Base-by-base conservation (phyloP, 2,329 filamentous ascomycete species). In the Ceratocystis alfenasii region DNA sequence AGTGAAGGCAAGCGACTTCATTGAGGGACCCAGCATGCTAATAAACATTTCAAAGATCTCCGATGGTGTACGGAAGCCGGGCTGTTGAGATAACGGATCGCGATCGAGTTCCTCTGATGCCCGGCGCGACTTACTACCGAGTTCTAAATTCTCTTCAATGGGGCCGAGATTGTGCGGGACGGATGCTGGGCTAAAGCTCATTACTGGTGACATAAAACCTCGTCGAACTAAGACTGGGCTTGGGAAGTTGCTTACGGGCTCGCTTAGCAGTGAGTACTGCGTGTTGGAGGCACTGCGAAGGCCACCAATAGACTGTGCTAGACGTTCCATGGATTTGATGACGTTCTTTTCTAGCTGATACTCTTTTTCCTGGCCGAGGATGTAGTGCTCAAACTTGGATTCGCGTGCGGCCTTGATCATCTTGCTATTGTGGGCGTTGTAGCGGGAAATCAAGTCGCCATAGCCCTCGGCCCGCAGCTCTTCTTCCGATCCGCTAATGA, bases 1-100 rank as follows among this genome's bases (percentile, higher is more conserved):
- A 0, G 94, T 97, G 71, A 88, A 94, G 2, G 90, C 90, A n/a
- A 99, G 78, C 0, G 93, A 96, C 74, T 96, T 95, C 86, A 96
- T 95, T 0, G 93, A 94, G 1, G 94, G 94, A 0, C 94, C 94
- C 25, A 99, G 79, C 70, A 94, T 85, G 22, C 83, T 80, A 68
- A 99, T 96, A 74, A 97, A 99, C 4, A 92, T 81, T 10, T 90
- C 86, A 73, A 97, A 97, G 69, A 97, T 95, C 67, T 96, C 90
- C 0, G 88, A 84, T 0, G 92, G 85, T 1, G 84, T 82, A 46
- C 78, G 79, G 67, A 84, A 82, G 0, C 75, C 71, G 2, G 76
- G 75, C 22, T 66, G 65, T n/a, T 50, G 61, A 1, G 62, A 63
- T 8, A 65, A 48, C 6, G 60, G 60, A 41, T 65, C 66, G 15